Conservation (phyloP, 2,329 filamentous ascomycete species). For the Neophaeococcomyces aloes region DNA sequence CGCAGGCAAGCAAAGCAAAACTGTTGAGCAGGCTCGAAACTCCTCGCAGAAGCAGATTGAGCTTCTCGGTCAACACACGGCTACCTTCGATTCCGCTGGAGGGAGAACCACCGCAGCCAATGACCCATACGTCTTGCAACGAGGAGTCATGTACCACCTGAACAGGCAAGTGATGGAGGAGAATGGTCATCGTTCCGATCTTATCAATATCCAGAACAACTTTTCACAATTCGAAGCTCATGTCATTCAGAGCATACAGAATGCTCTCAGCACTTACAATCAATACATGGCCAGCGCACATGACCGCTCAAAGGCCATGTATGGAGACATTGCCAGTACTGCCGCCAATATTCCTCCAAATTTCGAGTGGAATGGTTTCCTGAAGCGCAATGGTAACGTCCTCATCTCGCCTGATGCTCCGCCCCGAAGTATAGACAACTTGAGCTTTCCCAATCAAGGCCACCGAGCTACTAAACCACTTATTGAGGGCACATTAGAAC, state of each 20-base stretch:
- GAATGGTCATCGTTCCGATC: constrained; percentile 83
- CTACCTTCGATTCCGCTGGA: constrained; percentile 64
- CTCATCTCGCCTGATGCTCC: constrained; percentile 69
- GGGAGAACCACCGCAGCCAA: constrained; percentile 60
- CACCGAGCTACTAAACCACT: constrained; percentile 70
- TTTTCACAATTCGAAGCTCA: constrained; percentile 83
- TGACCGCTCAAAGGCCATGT: constrained; percentile 70
- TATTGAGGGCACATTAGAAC: constrained; percentile 79
- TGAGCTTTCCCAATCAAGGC: constrained; percentile 80
- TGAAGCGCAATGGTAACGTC: constrained; percentile 56
- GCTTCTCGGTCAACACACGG: constrained; percentile 75
- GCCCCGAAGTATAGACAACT: constrained; percentile 60
- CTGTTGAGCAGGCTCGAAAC: constrained; percentile 79
- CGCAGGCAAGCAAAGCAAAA: constrained; percentile 73
- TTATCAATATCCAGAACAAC: constrained; percentile 82
- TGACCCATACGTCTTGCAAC: constrained; percentile 79
- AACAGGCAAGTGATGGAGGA: constrained; percentile 88
- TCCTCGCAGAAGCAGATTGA: constrained; percentile 93
- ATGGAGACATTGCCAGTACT: constrained; percentile 69
- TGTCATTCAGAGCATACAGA: constrained; percentile 70
- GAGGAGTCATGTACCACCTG: constrained; percentile 71
- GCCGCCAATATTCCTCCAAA: constrained; percentile 68
- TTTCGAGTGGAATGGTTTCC: constrained; percentile 87
- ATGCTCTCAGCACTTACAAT: constrained; percentile 72
- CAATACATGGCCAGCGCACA: constrained; percentile 68